Evolutionary conservation across 2,329 filamentous ascomycete species (phyloP), one percentile per base, ranked within the genome.

Genomic region (Colletotrichum sp.): DNA sequence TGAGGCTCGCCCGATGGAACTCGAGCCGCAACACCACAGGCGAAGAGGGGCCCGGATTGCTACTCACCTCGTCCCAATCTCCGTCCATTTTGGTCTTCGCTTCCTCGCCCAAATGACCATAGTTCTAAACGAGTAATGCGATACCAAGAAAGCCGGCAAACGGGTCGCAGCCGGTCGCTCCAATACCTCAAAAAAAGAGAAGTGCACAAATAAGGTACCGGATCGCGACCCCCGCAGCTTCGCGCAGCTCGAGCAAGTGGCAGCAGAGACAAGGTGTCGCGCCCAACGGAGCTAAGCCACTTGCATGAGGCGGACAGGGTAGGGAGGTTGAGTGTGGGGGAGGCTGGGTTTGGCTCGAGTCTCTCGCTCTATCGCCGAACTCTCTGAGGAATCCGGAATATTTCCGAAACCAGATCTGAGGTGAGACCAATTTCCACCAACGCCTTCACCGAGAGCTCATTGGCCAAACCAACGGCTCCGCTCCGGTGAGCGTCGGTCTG

Each of bases 41-140:
- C 59, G 70, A 66, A n/a, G 44, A 71, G 67, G 55, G 75, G 24
- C 49, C 26, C 52, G 28, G 39, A 69, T 52, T 66, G 70, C 77
- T 30, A 86, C 89, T 82, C 85, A 91, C 92, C 89, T 93, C 91
- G 86, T 92, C 91, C 92, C 92, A 93, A 85, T 93, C 92, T 84
- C 89, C 90, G 85, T 93, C 92, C 92, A 93, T 93, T 82, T 85
- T 87, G 82, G 79, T 83, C 80, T 81, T 77, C 80, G 85, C 80
- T 80, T 82, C 83, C 85, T 86, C 81, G 79, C 85, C 82, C 78
- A 78, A 76, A 78, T 79, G 79, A 80, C 77, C 84, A 86, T 85
- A 82, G 71, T 77, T 78, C 76, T 77, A 63, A 44, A 65, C 10
- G 26, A 34, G 39, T 57, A 57, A 59, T 15, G 24, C 24, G 30